phyloP scores from a whole-genome alignment of 768 basidiomycete genomes.

The Amanita muscaria region DNA sequence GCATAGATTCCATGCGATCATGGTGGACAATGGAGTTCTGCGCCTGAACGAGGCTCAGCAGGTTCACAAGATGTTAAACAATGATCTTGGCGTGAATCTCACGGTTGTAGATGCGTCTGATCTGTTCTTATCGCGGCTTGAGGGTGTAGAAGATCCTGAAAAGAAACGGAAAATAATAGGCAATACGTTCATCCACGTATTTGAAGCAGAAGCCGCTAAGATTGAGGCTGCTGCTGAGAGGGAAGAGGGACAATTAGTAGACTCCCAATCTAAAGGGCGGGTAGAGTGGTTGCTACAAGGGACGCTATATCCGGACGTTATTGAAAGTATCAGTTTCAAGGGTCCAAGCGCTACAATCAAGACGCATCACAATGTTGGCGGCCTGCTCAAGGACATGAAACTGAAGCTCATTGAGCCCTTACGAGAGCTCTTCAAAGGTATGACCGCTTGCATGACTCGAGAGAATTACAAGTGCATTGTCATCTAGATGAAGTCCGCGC shows the following conservation, averaged over 20 bases:
- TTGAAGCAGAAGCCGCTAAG: slow-evolving; percentile 88
- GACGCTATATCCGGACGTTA: slow-evolving; percentile 97
- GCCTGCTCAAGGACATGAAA: slow-evolving; percentile 94
- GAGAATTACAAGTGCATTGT: neutral
- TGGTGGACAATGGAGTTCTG: slow-evolving; percentile 98
- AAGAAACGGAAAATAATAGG: slow-evolving; percentile 97
- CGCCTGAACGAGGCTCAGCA: slow-evolving; percentile 86
- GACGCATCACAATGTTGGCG: slow-evolving; percentile 99
- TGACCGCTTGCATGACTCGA: slow-evolving; percentile 9
- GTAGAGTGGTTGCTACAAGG: slow-evolving; percentile 98
- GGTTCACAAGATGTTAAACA: slow-evolving; percentile 88
- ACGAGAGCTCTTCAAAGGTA: slow-evolving; percentile 96
- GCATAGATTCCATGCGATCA: slow-evolving; percentile 92
- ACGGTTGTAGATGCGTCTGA: slow-evolving; percentile 95
- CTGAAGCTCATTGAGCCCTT: slow-evolving; percentile 97
- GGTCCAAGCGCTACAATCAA: slow-evolving; percentile 99
- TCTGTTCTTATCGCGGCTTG: slow-evolving; percentile 82
- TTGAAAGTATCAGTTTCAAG: slow-evolving; percentile 99
- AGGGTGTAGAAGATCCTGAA: slow-evolving; percentile 92
- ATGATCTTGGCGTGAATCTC: slow-evolving; percentile 91
- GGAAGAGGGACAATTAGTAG: slow-evolving; percentile 46
- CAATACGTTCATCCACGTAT: slow-evolving; percentile 97
- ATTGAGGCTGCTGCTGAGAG: slow-evolving; percentile 76
- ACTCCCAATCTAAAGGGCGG: slow-evolving; percentile 70
- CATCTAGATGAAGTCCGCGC: slow-evolving; percentile 86